A percentile compares a stretch with the other conserved stretches of the same genome.
Evolutionary conservation across 23 red algal species (phyloP).

Genomic region (Rhodosorus marinus): DNA sequence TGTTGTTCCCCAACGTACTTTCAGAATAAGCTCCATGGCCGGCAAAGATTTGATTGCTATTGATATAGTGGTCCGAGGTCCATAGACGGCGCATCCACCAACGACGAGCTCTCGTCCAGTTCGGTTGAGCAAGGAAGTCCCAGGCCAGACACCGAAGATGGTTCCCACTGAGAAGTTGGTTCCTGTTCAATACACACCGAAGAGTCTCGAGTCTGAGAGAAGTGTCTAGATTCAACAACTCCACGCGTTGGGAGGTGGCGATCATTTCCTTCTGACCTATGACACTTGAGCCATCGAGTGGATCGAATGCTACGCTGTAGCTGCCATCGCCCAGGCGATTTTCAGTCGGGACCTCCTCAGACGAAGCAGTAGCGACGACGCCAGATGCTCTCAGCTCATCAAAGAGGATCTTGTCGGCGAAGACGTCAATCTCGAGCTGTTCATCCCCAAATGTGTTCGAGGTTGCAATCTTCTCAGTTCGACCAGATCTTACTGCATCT

Average conservation of each 20-base stretch:
- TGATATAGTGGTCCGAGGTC: conserved; percentile 53
- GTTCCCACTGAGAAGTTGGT: conserved; percentile 78
- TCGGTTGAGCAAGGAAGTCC: conserved; percentile 11
- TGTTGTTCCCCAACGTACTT: no score
- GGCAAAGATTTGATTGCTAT: no score
- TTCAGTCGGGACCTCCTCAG: conserved; percentile 22
- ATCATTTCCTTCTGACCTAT: no score
- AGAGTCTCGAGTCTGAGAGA: not conserved
- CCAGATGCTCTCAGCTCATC: conserved; percentile 3
- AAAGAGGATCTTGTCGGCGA: conserved; percentile 30
- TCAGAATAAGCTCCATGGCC: no score
- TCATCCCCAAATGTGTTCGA: conserved; percentile 40
- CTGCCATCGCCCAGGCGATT: not conserved
- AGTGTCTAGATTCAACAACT: not conserved
- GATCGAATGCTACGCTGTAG: conserved; percentile 68
- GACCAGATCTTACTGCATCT: not conserved
- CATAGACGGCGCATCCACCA: conserved; percentile 32
- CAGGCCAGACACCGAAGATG: conserved; percentile 63
- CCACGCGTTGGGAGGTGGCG: no score
- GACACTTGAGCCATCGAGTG: conserved; percentile 74
- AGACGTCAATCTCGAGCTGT: conserved; percentile 37
- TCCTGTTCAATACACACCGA: no score
- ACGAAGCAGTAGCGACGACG: conserved; percentile 26
- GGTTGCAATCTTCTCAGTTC: conserved; percentile 4
- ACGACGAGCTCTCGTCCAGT: conserved; percentile 23